Evolutionary conservation across 495 filamentous ascomycete genomes (phyloP).

Genomic region (Penicillium antarcticum): DNA sequence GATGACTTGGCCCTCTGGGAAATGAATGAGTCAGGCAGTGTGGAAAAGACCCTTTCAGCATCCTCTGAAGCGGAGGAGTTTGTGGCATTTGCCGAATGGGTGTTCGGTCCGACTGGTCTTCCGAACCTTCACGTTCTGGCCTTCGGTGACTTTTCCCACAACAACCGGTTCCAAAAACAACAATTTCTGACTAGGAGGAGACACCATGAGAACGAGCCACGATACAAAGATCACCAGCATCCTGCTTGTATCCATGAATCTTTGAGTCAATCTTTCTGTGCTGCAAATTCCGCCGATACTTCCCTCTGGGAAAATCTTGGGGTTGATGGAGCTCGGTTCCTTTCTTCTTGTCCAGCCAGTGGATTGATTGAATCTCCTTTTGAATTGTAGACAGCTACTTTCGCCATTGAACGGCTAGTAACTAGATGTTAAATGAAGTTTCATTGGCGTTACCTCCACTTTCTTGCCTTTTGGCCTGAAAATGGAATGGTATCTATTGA

Average conservation of each 20-base stretch:
- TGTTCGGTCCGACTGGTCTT: constrained; percentile 13
- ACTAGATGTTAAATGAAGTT: too few relatives aligned
- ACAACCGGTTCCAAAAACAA: constrained; percentile 6
- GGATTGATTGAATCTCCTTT: constrained; percentile 11
- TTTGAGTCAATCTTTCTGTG: not conserved
- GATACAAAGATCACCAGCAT: not conserved
- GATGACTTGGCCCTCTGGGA: not conserved
- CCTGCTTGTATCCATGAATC: not conserved
- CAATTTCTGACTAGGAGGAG: constrained; percentile 3
- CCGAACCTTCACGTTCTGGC: constrained; percentile 4
- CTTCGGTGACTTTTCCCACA: constrained; percentile 13
- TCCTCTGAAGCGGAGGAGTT: constrained; percentile 1
- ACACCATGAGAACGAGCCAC: not conserved
- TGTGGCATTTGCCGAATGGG: constrained; percentile 11
- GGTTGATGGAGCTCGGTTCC: constrained; percentile 3
- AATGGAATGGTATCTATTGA: too few relatives aligned
- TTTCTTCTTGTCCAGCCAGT: constrained; percentile 7
- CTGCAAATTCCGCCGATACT: not conserved
- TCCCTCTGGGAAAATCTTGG: not conserved
- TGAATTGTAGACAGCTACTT: not conserved
- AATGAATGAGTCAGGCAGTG: not conserved
- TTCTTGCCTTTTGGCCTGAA: too few relatives aligned
- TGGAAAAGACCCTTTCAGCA: not conserved
- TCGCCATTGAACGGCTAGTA: too few relatives aligned
- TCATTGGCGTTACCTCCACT: too few relatives aligned